phyloP scores from a whole-genome alignment of 129 eudicot genomes.

The Logfia minima region DNA sequence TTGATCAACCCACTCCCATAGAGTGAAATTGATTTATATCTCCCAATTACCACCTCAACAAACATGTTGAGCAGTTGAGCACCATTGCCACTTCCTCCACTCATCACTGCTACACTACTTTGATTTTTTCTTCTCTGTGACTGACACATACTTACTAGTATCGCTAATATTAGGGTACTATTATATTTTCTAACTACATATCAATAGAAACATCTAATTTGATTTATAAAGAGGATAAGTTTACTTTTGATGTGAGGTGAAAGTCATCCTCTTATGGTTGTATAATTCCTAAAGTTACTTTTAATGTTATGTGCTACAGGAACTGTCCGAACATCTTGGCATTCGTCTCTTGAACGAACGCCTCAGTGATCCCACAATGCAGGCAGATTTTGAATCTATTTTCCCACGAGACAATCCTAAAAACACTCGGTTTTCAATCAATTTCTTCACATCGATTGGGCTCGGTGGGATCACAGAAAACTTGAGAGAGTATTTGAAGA shows the following conservation, averaged over 20 bases:
- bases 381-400: constrained; percentile 75
- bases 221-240: neutral
- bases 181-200: neutral
- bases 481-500: constrained; percentile 80
- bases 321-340: constrained; percentile 90
- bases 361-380: constrained; percentile 83
- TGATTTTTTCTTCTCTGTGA: too few species aligned
- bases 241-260: neutral
- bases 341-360: constrained; percentile 84
- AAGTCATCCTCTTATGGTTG: neutral
- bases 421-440: constrained; percentile 81
- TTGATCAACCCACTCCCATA: too few species aligned
- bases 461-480: constrained; percentile 95
- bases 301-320: constrained; percentile 46
- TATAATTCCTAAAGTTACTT: constrained; percentile 7
- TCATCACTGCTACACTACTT: too few species aligned
- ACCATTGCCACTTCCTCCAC: too few species aligned
- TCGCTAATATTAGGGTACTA: neutral
- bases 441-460: constrained; percentile 93
- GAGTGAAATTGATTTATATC: too few species aligned
- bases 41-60: too few species aligned
- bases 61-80: too few species aligned
- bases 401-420: constrained; percentile 89
- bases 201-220: neutral
- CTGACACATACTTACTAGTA: too few species aligned